Evolutionary conservation across 2,329 filamentous ascomycete species (phyloP), one percentile per base, ranked within the genome.

Genomic region (Fusarium metavorans): DNA sequence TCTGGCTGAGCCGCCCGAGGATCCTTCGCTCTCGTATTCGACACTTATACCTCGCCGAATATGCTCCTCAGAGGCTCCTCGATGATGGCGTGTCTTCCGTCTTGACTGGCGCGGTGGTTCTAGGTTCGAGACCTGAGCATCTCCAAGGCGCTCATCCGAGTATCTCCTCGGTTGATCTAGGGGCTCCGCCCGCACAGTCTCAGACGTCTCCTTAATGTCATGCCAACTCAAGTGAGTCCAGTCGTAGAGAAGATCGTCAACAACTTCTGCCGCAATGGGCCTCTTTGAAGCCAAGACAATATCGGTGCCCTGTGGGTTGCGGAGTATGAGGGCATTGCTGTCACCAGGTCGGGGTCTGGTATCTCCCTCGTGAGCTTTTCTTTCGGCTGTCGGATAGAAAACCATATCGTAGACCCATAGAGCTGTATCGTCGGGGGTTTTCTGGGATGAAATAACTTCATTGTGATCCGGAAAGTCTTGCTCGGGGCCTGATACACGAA

Each of bases 221-320:
- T 59, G 23, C 56, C 35, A 59, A 41, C 35, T 59, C 18, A 59
- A 5, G 23, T 41, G 56, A 59, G 56, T 59, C 56, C 56, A 59
- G 25, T 59, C 35, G 16, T 39, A 41, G 23, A 59, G 35, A 6
- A 59, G 35, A 25, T 59, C 56, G 3, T 59, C 56, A 8, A 59
- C 56, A 13, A 59, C 25, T 9, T 41, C 34, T 11, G 56, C 23
- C 7, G 35, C 56, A 16, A 59, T 30, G 8, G 56, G 56, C 5
- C 25, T 25, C 18, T 41, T 23, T 27, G 56, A 52, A n/a, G 48
- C 35, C 35, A 59, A 13, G 20, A 59, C 56, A 41, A 59, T 41
- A 4, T 59, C 56, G 6, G 34, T 30, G 20, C 56, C 56, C 10
- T 59, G 25, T 23, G n/a, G 18, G 23, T 41, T 41, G 16, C 35